Percentiles rank a stretch among this genome's conserved stretches.
Conservation (phyloP, 2,329 filamentous ascomycete species). For the Hypoxylon rubiginosum region DNA sequence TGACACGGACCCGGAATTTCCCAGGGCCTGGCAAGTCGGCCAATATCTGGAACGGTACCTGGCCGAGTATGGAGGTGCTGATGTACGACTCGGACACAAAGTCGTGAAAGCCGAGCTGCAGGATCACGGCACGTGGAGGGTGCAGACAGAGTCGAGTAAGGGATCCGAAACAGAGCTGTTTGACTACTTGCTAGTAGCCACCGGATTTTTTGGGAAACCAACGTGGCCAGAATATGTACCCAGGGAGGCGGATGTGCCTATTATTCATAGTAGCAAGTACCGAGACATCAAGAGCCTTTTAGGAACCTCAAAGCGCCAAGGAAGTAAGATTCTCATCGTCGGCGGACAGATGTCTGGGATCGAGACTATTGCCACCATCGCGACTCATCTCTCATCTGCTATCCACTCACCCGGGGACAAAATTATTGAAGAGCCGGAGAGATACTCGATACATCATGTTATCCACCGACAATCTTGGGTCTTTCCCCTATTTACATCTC, state of each 20-base stretch:
- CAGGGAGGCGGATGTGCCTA: constrained; percentile 57
- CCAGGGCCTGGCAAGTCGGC: constrained; percentile 82
- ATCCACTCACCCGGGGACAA: constrained; percentile 64
- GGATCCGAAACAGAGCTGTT: constrained; percentile 66
- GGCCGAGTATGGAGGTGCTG: constrained; percentile 64
- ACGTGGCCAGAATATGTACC: constrained; percentile 63
- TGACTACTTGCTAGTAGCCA: constrained; percentile 79
- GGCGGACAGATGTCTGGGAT: constrained; percentile 88
- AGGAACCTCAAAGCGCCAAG: constrained; percentile 51
- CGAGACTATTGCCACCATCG: constrained; percentile 80
- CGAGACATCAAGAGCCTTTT: constrained; percentile 67
- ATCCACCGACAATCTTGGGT: constrained; percentile 79
- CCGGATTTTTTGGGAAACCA: constrained; percentile 80
- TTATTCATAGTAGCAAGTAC: constrained; percentile 78
- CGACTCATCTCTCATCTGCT: constrained; percentile 76
- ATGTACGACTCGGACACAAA: constrained; percentile 64
- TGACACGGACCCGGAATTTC: constrained; percentile 72
- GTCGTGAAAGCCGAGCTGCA: constrained; percentile 59
- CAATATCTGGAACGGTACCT: constrained; percentile 77
- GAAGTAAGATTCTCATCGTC: constrained; percentile 77
- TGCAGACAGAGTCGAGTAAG: constrained; percentile 55
- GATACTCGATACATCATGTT: constrained; percentile 76
- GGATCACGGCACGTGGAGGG: constrained; percentile 56
- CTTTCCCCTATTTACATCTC: constrained; percentile 70
- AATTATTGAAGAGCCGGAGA: constrained; percentile 58